phyloP scores from a whole-genome alignment of 495 filamentous ascomycete species.

The Lasiosphaeria miniovina region DNA sequence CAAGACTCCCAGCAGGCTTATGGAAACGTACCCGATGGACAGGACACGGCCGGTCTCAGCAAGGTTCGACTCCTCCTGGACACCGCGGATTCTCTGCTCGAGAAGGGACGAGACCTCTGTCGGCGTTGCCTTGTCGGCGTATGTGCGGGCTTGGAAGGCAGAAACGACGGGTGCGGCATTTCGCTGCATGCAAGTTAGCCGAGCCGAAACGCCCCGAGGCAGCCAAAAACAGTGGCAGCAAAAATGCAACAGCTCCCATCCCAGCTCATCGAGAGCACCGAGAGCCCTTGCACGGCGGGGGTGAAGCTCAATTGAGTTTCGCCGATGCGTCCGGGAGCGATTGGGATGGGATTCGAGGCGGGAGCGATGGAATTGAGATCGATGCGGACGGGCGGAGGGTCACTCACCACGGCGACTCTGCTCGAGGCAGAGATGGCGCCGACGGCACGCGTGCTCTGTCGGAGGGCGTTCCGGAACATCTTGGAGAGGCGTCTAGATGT shows the following conservation, averaged over 20 bases:
- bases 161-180: slow-evolving; percentile 76
- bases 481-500: slow-evolving; percentile 40
- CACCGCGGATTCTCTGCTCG: slow-evolving; percentile 97
- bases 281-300: slow-evolving; percentile 17
- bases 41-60: slow-evolving; percentile 98
- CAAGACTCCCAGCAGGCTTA: slow-evolving; percentile 17
- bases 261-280: slow-evolving; percentile 30
- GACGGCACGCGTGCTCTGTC: slow-evolving; percentile 90
- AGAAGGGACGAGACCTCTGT: slow-evolving; percentile 99
- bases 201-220: slow-evolving; percentile 45
- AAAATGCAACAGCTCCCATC: slow-evolving; percentile 33
- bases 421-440: slow-evolving; percentile 86
- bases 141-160: slow-evolving; percentile 78
- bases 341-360: slow-evolving; percentile 32
- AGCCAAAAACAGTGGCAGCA: slow-evolving; percentile 27
- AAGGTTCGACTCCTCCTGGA: slow-evolving; percentile 91
- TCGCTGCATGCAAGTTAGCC: slow-evolving; percentile 63
- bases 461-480: slow-evolving; percentile 98
- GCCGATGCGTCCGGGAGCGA: slow-evolving; percentile 22
- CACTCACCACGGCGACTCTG: slow-evolving; percentile 90
- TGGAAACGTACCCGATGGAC: slow-evolving; percentile 87
- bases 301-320: slow-evolving; percentile 50
- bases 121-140: slow-evolving; percentile 89
- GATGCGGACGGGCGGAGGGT: slow-evolving; percentile 40
- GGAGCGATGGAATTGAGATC: slow-evolving; percentile 39